Evolutionary conservation across 768 basidiomycete genomes (phyloP), one percentile per base, ranked within the genome.

Genomic region (Termitomyces sp.): DNA sequence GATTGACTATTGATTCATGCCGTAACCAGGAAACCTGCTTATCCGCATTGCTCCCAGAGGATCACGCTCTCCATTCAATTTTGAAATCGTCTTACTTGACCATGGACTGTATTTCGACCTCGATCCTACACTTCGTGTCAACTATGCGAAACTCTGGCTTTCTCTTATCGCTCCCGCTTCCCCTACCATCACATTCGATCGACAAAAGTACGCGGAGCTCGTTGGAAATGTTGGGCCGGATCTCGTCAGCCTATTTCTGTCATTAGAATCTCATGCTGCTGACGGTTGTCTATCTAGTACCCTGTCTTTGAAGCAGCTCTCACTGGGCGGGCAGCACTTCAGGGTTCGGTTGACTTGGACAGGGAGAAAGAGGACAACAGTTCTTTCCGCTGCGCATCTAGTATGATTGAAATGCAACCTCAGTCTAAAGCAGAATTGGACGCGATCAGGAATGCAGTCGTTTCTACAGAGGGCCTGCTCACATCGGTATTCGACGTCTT

Each of bases 71-170:
- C 91, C 92, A 0, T 91, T 91, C 73, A 98, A 98, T 68, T 98
- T 98, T 64, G 97, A 99, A 67, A 90, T 98, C 51, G 94, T 92
- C 26, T 79, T 98, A 1, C 76, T 99, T 59, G 97, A 99, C 67
- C 95, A 98, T 63, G 96, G 92, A 4, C 75, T 94, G 18, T 96
- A 98, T 71, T 98, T 98, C 63, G 94, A 97, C 67, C 76, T 99
- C 4, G 87, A 92, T 55, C 74, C 83, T 20, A 78, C 86, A 42
- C 74, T 98, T 5, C 85, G 95, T 24, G 79, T 91, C 51, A 90
- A 92, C 68, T 92, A 92, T 65, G 80, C 87, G 77, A 85, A 87
- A 74, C 79, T 98, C 47, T 98, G 95, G 96, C 73, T 99, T 46
- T 85, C 93, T 10, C 77, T 99, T 18, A 90, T 98, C 53, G 81